phyloP scores from a whole-genome alignment of 768 basidiomycete genomes.

The Cystofilobasidium bisporidii region DNA sequence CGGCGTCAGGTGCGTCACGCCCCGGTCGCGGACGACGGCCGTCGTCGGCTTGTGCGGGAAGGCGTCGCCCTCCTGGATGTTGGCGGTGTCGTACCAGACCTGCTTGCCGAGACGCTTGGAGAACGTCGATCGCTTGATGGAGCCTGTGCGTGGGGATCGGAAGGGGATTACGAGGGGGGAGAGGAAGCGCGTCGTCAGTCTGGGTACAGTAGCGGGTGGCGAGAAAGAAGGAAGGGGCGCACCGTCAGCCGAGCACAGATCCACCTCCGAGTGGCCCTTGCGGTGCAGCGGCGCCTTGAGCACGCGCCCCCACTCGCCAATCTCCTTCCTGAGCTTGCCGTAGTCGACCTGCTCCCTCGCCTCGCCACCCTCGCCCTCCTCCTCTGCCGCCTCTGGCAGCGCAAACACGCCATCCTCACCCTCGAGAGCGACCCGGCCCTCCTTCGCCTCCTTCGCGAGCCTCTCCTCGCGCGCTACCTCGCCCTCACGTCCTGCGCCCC shows the following conservation, averaged over 20 bases:
- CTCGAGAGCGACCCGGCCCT: conserved; percentile 30
- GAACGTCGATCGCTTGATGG: conserved; percentile 82
- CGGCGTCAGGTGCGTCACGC: conserved; percentile 14
- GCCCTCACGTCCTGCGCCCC: conserved; percentile 31
- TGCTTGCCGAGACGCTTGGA: conserved; percentile 95
- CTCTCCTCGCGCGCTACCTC: conserved; percentile 35
- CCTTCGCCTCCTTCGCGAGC: conserved; percentile 30
- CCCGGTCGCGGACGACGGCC: conserved; percentile 1
- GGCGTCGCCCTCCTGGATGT: conserved; percentile 85
- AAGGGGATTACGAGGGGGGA: not conserved
- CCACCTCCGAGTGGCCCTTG: conserved; percentile 82
- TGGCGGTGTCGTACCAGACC: conserved; percentile 85
- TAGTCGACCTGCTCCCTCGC: conserved; percentile 31
- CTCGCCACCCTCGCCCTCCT: conserved; percentile 14
- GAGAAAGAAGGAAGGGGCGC: conserved; percentile 28
- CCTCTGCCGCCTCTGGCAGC: not conserved
- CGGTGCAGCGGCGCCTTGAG: conserved; percentile 86
- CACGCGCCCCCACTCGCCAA: conserved; percentile 81
- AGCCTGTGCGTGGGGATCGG: conserved; percentile 47
- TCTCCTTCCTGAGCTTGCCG: conserved; percentile 56
- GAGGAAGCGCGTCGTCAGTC: conserved; percentile 5
- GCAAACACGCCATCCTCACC: conserved; percentile 24
- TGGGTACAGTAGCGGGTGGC: too few relatives aligned
- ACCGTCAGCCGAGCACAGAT: conserved; percentile 79
- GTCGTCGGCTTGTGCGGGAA: conserved; percentile 72